A percentile compares a stretch with the other conserved stretches of the same genome.
These are phyloP conservation scores for Alloteropsis angusta DNA, from an alignment of 202 grass and related monocot species.

Conservation along the genomic window DNA sequence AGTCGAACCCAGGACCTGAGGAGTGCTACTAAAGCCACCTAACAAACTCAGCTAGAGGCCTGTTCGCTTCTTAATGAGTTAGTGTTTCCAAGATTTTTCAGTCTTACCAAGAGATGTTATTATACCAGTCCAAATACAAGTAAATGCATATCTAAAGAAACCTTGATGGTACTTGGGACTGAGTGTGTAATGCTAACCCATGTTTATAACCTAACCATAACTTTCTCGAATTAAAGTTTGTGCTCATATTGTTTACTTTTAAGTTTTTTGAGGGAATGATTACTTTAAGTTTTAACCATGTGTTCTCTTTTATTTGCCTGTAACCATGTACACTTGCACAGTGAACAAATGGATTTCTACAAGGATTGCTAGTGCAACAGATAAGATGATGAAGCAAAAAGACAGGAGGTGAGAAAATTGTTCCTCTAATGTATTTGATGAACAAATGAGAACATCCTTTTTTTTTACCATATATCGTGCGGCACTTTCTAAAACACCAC, in stretches of 20 bases:
- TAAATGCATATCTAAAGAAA: neutral
- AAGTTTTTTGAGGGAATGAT: too few species aligned
- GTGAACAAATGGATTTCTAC: slow-evolving; percentile 97
- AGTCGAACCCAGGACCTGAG: too few species aligned
- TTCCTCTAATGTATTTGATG: neutral
- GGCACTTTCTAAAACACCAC: neutral
- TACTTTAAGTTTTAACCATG: too few species aligned
- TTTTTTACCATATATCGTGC: neutral
- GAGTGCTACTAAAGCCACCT: too few species aligned
- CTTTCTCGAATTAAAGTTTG: neutral
- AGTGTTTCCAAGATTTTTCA: neutral
- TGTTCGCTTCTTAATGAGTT: too few species aligned
- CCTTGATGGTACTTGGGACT: neutral
- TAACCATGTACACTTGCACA: slow-evolving; percentile 24
- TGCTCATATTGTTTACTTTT: slow-evolving; percentile 8
- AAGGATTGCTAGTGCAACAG: slow-evolving; percentile 70
- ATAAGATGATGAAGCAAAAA: slow-evolving; percentile 97
- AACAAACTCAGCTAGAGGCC: too few species aligned
- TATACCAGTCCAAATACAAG: neutral
- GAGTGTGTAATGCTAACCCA: neutral
- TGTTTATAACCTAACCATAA: slow-evolving; percentile 1
- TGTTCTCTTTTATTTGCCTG: slow-evolving; percentile 11
- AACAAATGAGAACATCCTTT: neutral
- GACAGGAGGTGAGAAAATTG: slow-evolving; percentile 60
- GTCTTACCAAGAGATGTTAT: neutral